These are phyloP conservation scores for Boletales sp. DNA, from an alignment of 768 basidiomycete species.

Conservation along the genomic window DNA sequence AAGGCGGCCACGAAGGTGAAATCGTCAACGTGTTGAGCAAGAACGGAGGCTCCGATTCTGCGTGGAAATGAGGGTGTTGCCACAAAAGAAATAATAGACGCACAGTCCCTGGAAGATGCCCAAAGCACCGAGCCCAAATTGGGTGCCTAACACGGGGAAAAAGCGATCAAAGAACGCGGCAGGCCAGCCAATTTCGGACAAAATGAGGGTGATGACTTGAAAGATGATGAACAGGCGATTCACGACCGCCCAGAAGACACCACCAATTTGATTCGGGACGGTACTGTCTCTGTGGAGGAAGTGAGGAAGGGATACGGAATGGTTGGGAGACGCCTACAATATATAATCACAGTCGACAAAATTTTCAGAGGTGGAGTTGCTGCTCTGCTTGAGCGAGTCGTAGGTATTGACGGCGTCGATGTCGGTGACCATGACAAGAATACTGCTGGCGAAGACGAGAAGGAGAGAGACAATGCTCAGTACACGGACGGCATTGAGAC, in stretches of 20 bases:
- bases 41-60: constrained; percentile 67
- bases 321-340: constrained; percentile 42
- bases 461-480: constrained; percentile 77
- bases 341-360: constrained; percentile 72
- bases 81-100: constrained; percentile 25
- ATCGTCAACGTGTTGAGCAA: constrained; percentile 77
- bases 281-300: constrained; percentile 54
- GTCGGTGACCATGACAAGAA: constrained; percentile 70
- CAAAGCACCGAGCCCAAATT: constrained; percentile 83
- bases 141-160: constrained; percentile 82
- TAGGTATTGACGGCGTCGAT: constrained; percentile 72
- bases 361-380: constrained; percentile 27
- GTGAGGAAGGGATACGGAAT: constrained; percentile 17
- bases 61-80: constrained; percentile 7
- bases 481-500: constrained; percentile 73
- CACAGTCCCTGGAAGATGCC: constrained; percentile 86
- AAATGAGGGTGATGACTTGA: constrained; percentile 73
- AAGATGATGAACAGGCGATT: constrained; percentile 85
- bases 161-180: constrained; percentile 73
- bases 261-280: constrained; percentile 88
- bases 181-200: constrained; percentile 85
- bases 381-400: constrained; percentile 38
- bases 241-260: constrained; percentile 88
- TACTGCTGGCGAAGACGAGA: constrained; percentile 78
- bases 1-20: constrained; percentile 91